Conservation (phyloP, 768 basidiomycete species). For the Coprinopsis cinerea region DNA sequence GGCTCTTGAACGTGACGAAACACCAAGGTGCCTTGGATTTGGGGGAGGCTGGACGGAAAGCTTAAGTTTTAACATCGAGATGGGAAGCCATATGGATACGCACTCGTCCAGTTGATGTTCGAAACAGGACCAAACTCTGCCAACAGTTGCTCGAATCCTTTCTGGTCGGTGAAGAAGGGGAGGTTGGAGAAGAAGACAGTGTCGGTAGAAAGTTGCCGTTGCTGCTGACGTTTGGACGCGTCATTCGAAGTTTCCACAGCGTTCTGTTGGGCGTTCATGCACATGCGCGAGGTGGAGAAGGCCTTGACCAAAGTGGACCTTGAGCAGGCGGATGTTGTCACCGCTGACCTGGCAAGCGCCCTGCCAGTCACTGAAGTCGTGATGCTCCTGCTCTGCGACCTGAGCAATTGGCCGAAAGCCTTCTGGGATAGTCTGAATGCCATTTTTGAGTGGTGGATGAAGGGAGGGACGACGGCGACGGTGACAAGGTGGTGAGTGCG, state of each 20-base stretch:
- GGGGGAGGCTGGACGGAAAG: not conserved
- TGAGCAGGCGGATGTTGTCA: not conserved
- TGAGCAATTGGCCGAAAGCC: not conserved
- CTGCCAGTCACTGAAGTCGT: not conserved
- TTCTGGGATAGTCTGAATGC: slow-evolving; percentile 1
- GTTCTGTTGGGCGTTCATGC: not conserved
- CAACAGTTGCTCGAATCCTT: slow-evolving; percentile 3
- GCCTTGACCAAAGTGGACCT: not conserved
- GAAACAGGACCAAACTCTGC: slow-evolving; percentile 1
- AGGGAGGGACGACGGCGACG: not conserved
- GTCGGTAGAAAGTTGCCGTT: no score
- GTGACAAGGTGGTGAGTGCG: not conserved
- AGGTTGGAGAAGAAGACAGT: slow-evolving; percentile 4
- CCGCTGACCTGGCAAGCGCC: slow-evolving; percentile 1
- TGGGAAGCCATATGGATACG: not conserved
- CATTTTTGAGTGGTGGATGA: not conserved
- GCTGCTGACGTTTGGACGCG: not conserved
- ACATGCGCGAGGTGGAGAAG: not conserved
- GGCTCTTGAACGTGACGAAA: slow-evolving; percentile 1
- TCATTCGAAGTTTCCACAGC: not conserved
- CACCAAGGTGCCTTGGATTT: not conserved
- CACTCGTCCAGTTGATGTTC: not conserved
- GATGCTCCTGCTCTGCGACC: not conserved
- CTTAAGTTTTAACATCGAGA: not conserved
- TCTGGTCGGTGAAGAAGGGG: slow-evolving; percentile 8